Evolutionary conservation across 2,329 filamentous ascomycete genomes (phyloP).

Genomic region (Akanthomyces lecanii): DNA sequence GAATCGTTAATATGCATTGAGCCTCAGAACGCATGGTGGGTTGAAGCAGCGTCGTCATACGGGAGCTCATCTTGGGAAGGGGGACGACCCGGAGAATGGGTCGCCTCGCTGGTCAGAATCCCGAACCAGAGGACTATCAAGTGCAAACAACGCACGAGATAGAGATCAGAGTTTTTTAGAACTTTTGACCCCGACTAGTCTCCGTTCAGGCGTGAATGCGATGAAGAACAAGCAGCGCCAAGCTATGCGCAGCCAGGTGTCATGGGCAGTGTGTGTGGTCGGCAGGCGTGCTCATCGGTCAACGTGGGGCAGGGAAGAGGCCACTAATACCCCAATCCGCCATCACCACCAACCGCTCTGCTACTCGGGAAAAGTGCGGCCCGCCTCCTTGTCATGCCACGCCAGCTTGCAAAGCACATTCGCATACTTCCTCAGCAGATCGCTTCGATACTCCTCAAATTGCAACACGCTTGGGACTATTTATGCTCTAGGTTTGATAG

Average conservation of each 20-base stretch:
- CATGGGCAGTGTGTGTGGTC: conserved; percentile 9
- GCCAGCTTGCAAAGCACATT: neutral
- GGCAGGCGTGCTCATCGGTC: neutral
- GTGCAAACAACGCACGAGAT: neutral
- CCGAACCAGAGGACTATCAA: neutral
- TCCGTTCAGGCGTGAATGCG: neutral
- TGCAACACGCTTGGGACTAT: too few relatives aligned
- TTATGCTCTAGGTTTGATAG: too few relatives aligned
- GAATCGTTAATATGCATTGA: neutral
- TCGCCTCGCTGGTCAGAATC: conserved; percentile 25
- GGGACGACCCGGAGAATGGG: conserved; percentile 30
- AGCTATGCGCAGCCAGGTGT: conserved; percentile 14
- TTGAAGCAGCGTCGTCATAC: conserved; percentile 26
- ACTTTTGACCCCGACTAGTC: neutral
- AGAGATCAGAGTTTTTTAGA: neutral
- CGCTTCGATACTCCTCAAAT: too few relatives aligned
- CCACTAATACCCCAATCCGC: conserved; percentile 6
- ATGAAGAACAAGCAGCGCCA: conserved; percentile 10
- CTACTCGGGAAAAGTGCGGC: conserved; percentile 15
- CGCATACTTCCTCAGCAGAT: neutral
- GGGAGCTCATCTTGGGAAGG: conserved; percentile 36
- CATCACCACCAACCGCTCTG: neutral
- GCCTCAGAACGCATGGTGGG: conserved; percentile 17
- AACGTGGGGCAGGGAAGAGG: conserved; percentile 16
- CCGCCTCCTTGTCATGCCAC: neutral